Conservation (phyloP, 345 rosid species). For the Crucihimalaya himalaica region DNA sequence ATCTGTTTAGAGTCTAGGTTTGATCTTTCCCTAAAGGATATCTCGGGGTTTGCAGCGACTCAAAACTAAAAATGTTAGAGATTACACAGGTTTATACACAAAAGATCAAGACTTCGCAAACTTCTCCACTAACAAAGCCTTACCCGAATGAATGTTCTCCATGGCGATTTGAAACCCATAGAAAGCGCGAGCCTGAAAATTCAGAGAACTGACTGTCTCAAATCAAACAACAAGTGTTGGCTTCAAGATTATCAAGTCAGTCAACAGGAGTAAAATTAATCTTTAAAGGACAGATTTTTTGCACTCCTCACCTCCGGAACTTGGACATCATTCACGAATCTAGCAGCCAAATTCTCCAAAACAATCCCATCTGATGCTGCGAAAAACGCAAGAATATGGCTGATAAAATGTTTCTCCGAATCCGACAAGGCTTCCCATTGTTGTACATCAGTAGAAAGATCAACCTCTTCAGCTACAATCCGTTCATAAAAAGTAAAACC, state of each 20-base stretch:
- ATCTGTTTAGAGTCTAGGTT: neutral
- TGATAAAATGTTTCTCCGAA: slow-evolving; percentile 76
- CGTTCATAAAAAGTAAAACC: neutral
- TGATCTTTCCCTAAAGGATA: slow-evolving; percentile 3
- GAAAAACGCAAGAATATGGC: slow-evolving; percentile 84
- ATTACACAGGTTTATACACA: neutral
- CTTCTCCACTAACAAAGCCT: slow-evolving; percentile 23
- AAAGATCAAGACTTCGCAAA: neutral
- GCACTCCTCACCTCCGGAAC: slow-evolving; percentile 65
- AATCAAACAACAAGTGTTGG: neutral
- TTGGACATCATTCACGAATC: slow-evolving; percentile 86
- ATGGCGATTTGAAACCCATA: slow-evolving; percentile 94
- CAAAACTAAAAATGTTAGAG: neutral
- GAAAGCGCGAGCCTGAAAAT: slow-evolving; percentile 83
- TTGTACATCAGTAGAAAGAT: slow-evolving; percentile 77
- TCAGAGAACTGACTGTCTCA: slow-evolving; percentile 32
- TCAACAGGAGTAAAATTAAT: neutral
- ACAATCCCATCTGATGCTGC: slow-evolving; percentile 97
- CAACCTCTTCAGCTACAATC: slow-evolving; percentile 89
- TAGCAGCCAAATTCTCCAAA: slow-evolving; percentile 83
- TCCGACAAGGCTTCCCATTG: slow-evolving; percentile 69
- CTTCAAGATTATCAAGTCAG: neutral
- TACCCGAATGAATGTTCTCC: slow-evolving; percentile 98
- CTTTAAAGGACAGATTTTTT: neutral
- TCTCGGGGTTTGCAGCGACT: neutral